phyloP scores from a whole-genome alignment of 306 rosid species.

The Delonix regia region DNA sequence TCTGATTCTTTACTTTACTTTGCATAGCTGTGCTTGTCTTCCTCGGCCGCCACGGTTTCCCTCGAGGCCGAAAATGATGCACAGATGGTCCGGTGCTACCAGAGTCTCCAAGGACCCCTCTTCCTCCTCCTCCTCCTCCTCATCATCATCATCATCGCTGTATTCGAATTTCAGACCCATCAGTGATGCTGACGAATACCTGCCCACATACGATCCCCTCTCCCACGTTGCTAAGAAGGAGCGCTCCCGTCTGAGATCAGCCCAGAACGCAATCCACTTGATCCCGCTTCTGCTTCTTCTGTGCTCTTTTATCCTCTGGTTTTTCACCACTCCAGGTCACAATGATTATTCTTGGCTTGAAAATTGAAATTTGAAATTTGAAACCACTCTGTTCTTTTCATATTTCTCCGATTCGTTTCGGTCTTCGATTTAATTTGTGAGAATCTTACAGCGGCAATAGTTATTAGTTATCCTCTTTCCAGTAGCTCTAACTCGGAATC shows the following conservation, averaged over 20 bases:
- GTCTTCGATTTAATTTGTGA: background rate
- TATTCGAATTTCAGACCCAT: slow-evolving; percentile 16
- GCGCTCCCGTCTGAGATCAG: slow-evolving; percentile 60
- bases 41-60: too few species aligned
- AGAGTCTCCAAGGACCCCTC: slow-evolving; percentile 29
- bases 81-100: slow-evolving; percentile 43
- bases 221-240: slow-evolving; percentile 69
- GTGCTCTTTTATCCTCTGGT: slow-evolving; percentile 88
- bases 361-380: too few species aligned
- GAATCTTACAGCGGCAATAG: background rate
- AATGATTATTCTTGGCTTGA: too few species aligned
- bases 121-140: too few species aligned
- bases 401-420: background rate
- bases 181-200: slow-evolving; percentile 40
- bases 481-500: too few species aligned
- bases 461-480: too few species aligned
- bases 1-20: background rate
- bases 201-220: slow-evolving; percentile 81
- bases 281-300: slow-evolving; percentile 79
- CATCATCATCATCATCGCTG: slow-evolving; percentile 5
- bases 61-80: slow-evolving; percentile 32
- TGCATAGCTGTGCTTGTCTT: background rate
- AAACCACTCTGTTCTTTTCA: background rate
- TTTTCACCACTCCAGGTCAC: slow-evolving; percentile 66
- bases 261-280: slow-evolving; percentile 68